Percentiles rank a stretch among this genome's conserved stretches.
Evolutionary conservation across 352 stramenopile species (phyloP).

Genomic region (Globisporangium lucens): DNA sequence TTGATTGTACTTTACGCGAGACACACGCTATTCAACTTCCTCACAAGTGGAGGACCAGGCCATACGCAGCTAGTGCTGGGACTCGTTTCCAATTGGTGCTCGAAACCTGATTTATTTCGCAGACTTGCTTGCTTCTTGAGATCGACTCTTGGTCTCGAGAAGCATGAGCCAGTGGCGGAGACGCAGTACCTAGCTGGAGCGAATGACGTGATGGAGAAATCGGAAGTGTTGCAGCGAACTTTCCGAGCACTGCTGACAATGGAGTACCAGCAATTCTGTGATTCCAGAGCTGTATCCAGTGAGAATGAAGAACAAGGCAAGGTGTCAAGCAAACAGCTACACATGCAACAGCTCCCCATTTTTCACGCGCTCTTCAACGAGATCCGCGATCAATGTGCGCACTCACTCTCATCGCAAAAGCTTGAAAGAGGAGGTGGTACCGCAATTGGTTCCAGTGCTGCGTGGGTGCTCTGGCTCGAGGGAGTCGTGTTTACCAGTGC

Average conservation of each 20-base stretch:
- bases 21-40: slow-evolving; percentile 24
- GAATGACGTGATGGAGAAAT: background rate
- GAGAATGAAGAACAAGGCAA: background rate
- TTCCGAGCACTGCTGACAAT: slow-evolving; percentile 5
- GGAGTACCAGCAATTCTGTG: background rate
- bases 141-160: slow-evolving; percentile 24
- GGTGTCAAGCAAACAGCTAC: too few relatives aligned
- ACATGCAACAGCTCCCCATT: slow-evolving; percentile 14
- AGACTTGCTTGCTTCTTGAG: slow-evolving; percentile 27
- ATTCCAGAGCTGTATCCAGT: background rate
- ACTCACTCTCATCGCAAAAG: background rate
- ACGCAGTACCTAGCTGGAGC: background rate
- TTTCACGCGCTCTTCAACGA: slow-evolving; percentile 26
- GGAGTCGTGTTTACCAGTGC: slow-evolving; percentile 19
- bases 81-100: slow-evolving; percentile 22
- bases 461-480: slow-evolving; percentile 34
- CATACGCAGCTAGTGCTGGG: slow-evolving; percentile 8
- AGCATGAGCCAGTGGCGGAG: slow-evolving; percentile 16
- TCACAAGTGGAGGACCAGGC: slow-evolving; percentile 8
- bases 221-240: background rate
- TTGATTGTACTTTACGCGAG: slow-evolving; percentile 32
- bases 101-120: slow-evolving; percentile 11
- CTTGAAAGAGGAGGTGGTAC: background rate
- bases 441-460: slow-evolving; percentile 3
- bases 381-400: slow-evolving; percentile 14